These are phyloP conservation scores for Debaryomycetaceae sp. DNA, from an alignment of 1,139 yeast species.

Conservation along the genomic window DNA sequence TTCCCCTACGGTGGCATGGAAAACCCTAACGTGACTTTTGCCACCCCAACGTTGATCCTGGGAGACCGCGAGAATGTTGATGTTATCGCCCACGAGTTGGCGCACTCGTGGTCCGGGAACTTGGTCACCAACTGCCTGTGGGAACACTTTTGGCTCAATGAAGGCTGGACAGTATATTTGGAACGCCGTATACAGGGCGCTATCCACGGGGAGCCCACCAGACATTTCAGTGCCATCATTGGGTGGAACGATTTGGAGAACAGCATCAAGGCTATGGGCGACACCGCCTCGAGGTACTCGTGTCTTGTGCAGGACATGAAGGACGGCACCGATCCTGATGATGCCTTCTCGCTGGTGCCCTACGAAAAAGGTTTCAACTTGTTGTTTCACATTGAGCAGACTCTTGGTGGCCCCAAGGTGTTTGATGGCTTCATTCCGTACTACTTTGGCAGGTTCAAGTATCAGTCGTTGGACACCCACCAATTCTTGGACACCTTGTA, in stretches of 20 bases:
- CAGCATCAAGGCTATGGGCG: conserved; percentile 60
- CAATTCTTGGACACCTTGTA: conserved; percentile 75
- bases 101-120: conserved; percentile 92
- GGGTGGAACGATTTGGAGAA: conserved; percentile 84
- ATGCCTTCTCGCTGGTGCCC: conserved; percentile 82
- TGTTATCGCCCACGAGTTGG: conserved; percentile 87
- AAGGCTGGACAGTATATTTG: conserved; percentile 93
- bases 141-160: conserved; percentile 94
- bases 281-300: conserved; percentile 50
- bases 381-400: conserved; percentile 65
- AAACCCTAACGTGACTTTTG: conserved; percentile 86
- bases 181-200: conserved; percentile 81
- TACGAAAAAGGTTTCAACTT: conserved; percentile 88
- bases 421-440: conserved; percentile 79
- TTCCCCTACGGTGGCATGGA: conserved; percentile 98
- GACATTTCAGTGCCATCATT: conserved; percentile 79
- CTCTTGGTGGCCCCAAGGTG: conserved; percentile 54
- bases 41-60: conserved; percentile 83
- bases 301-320: conserved; percentile 66
- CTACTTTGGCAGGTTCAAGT: conserved; percentile 68
- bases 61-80: conserved; percentile 85
- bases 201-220: conserved; percentile 68
- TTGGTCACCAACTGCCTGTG: conserved; percentile 85
- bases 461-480: conserved; percentile 72
- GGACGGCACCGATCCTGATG: conserved; percentile 76